Base-by-base conservation (phyloP, 2,329 filamentous ascomycete species). In the Remersonia thermophila region DNA sequence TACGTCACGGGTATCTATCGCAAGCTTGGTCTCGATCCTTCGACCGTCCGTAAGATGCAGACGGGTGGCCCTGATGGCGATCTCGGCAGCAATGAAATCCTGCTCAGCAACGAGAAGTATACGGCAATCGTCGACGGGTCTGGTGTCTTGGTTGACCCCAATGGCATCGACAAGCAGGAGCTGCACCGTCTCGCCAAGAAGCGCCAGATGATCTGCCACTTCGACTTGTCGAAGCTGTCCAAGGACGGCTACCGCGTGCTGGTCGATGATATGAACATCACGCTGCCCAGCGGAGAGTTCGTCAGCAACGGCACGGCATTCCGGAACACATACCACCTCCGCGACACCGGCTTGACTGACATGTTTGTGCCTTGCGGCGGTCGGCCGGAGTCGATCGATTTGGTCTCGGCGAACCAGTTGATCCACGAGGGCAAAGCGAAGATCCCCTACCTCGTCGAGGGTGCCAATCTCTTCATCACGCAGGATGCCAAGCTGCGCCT, bases 381-480 rank as follows among this genome's bases (percentile, higher is more conserved):
- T 38, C 83, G 91, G 16, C 91, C 91, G 2, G 91, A 96, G 61
- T 95, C 89, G 1, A 94, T 98, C 48, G 89, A 98, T 56, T 74
- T 96, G 40, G 80, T 83, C 38, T 84, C 80, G 7, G 89, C 87
- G 43, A 80, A 73, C 61, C 84, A 82, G 57, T 73, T 98, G 44
- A 96, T 98, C 60, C 77, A 80, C 55, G 77, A 94, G 44, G 86
- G 87, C 62, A 95, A 93, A 66, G 71, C 73, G 15, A 75, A 72
- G 9, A 81, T 98, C 42, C 87, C 89, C 1, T 98, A 93, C 63
- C 91, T 98, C 36, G 89, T 98, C 30, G 91, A 98, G 63, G 91
- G 91, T 36, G 91, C 91, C 60, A 98, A 96, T 59, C 69, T 98
- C 37, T 98, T 98, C 73, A 93, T 98, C 62, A 95, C 91, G 1